These are phyloP conservation scores for Cryptococcus amylolentus DNA, from an alignment of 1,284 basidiomycete species.

Conservation along the genomic window DNA sequence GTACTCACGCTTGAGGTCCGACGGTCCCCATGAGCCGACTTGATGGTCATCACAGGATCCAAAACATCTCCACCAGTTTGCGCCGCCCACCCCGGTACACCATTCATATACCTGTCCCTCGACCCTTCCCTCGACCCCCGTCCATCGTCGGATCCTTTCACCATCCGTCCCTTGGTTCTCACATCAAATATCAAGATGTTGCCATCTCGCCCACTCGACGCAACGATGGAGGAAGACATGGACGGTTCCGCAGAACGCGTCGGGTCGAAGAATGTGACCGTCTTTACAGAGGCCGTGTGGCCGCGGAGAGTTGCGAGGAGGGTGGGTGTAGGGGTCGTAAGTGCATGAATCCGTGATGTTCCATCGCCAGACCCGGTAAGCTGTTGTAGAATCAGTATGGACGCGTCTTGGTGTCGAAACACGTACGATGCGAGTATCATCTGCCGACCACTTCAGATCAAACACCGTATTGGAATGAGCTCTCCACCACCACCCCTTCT, in stretches of 20 bases:
- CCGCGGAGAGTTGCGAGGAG: conserved; percentile 36
- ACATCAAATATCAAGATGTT: conserved; percentile 50
- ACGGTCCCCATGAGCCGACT: conserved; percentile 31
- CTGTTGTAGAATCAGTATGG: conserved; percentile 17
- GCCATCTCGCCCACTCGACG: conserved; percentile 47
- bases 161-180: conserved; percentile 29
- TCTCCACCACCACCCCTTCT: conserved; percentile 39
- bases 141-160: background rate
- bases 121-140: background rate
- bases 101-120: conserved; percentile 26
- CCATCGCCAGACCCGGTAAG: conserved; percentile 48
- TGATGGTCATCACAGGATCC: conserved; percentile 34
- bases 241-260: conserved; percentile 17
- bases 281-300: conserved; percentile 47
- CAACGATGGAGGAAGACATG: conserved; percentile 29
- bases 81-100: conserved; percentile 29
- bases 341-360: conserved; percentile 36
- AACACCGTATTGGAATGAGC: conserved; percentile 77
- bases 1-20: conserved; percentile 10
- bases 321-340: conserved; percentile 23
- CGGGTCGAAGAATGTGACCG: conserved; percentile 39
- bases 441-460: conserved; percentile 69
- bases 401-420: background rate
- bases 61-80: conserved; percentile 15
- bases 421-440: conserved; percentile 53